Conservation (phyloP, 257 asterid species). For the Solanum chaucha region DNA sequence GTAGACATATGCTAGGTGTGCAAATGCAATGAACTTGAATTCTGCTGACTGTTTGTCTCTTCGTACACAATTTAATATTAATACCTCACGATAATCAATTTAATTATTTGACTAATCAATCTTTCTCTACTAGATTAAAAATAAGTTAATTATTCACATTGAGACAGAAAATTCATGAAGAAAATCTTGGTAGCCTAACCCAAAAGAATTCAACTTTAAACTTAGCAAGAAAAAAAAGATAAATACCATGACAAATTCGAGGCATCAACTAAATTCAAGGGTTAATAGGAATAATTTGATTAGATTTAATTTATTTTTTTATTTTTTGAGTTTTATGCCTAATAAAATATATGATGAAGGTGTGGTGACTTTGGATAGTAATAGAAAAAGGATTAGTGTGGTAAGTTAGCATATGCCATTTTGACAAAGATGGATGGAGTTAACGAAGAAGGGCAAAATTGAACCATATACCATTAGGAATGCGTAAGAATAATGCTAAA, state of each 20-base stretch:
- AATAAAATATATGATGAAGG: background rate
- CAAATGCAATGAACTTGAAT: background rate
- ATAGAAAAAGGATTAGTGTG: background rate
- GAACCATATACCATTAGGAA: background rate
- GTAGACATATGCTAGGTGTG: background rate
- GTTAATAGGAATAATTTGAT: background rate
- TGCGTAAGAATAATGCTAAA: no score
- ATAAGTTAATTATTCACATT: background rate
- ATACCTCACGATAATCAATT: background rate
- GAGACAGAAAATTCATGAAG: background rate
- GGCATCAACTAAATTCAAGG: background rate
- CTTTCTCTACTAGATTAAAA: background rate
- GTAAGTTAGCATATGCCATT: background rate
- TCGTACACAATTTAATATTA: background rate
- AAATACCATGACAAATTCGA: background rate
- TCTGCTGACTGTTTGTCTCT: background rate
- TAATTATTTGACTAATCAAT: background rate
- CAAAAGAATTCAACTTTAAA: background rate
- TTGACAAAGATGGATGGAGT: background rate
- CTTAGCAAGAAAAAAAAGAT: background rate
- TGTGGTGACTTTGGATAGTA: background rate
- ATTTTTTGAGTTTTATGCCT: background rate
- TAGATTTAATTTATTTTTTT: background rate
- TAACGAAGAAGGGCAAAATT: background rate
- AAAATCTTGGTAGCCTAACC: background rate